These are phyloP conservation scores for Phytopythium sindhum DNA, from an alignment of 352 stramenopile genomes.

Conservation along the genomic window DNA sequence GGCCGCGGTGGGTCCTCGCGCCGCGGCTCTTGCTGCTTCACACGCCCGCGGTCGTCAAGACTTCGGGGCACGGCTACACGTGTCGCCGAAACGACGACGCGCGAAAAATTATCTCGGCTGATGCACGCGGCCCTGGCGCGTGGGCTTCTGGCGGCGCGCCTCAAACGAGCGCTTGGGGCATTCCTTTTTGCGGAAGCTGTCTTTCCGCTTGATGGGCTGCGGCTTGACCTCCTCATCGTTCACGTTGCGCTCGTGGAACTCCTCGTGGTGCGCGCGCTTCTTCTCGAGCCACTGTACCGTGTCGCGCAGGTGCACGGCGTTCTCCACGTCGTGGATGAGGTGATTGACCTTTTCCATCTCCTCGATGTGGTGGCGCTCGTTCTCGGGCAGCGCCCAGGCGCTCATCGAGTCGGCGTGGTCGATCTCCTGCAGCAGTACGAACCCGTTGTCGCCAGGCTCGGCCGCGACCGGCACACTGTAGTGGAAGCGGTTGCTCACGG, in stretches of 20 bases:
- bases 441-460: conserved; percentile 56
- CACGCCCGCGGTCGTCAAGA: neutral
- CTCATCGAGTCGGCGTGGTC: conserved; percentile 47
- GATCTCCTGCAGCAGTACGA: conserved; percentile 71
- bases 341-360: conserved; percentile 77
- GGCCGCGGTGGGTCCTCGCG: neutral
- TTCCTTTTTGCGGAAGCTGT: conserved; percentile 34
- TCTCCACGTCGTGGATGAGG: conserved; percentile 72
- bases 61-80: neutral
- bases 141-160: conserved; percentile 43
- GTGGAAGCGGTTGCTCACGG: conserved; percentile 75
- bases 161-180: conserved; percentile 42
- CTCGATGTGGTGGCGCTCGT: conserved; percentile 55
- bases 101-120: conserved; percentile 47
- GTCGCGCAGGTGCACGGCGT: conserved; percentile 56
- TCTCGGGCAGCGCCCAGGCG: conserved; percentile 35
- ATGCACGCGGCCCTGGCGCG: conserved; percentile 57
- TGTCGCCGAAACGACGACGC: neutral
- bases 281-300: conserved; percentile 58
- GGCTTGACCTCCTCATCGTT: conserved; percentile 54
- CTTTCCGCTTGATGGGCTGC: conserved; percentile 42
- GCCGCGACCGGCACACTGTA: conserved; percentile 61
- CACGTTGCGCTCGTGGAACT: conserved; percentile 52
- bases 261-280: conserved; percentile 49
- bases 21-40: neutral